Evolutionary conservation across 768 basidiomycete species (phyloP), one percentile per base, ranked within the genome.

Genomic region (Lyophyllum decastes): DNA sequence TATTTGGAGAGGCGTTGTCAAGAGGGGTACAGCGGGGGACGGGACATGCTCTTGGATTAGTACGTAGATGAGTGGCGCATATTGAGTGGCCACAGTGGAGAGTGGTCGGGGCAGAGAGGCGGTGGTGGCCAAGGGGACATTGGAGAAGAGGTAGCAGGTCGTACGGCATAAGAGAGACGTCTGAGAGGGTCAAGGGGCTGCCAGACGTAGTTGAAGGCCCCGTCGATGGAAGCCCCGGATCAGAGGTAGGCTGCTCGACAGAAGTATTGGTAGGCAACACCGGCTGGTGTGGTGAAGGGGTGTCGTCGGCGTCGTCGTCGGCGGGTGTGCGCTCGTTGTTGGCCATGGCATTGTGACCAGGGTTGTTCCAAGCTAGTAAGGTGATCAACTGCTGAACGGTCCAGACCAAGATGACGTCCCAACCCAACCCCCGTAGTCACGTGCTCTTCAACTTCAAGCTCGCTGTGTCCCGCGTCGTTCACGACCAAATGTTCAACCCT

Each of bases 71-170:
- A n/a, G 22, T 45, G 0, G 83, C 70, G 64, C 94, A 97, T 60
- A 95, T 61, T 21, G 93, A 81, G 68, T 97, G 94, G 52, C 94
- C 94, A 66, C 94, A 97, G 64, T 77, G 82, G 40, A 96, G 85
- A 0, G 77, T 94, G 76, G 64, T 88, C 72, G 76, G 93, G 76
- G 63, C 72, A 73, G 30, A 79, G 78, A 94, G 68, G 65, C 77
- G 54, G 80, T 72, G 9, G 78, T 82, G 3, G 63, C 90, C 90
- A 70, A 82, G 66, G 2, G 83, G 79, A 66, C 90, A 92, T 52
- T 45, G 49, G 19, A 60, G 63, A 21, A 61, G 64, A 27, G 58
- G 55, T 49, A 57, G 65, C 48, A 61, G 60, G 45, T 64, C 67
- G 63, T 50, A 25, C 33, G 41, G 57, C 57, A 58, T 57, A 35